phyloP scores from a whole-genome alignment of 176 grass and related monocot genomes.

The Musa troglodytarum region DNA sequence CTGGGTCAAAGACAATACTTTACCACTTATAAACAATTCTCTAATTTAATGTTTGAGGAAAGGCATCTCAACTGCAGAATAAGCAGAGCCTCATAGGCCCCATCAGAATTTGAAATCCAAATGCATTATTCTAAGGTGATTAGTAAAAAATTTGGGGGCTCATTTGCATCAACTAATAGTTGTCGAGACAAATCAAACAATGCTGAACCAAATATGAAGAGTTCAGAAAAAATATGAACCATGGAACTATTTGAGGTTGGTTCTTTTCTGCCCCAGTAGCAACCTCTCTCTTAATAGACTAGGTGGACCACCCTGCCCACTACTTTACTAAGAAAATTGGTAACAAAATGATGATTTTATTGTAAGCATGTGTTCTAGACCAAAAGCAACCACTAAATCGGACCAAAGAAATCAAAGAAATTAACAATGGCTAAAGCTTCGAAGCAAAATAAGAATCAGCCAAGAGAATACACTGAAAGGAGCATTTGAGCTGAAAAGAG shows the following conservation, averaged over 20 bases:
- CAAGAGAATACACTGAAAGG: no score
- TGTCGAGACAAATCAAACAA: not conserved
- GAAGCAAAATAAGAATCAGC: no score
- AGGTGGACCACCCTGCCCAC: not conserved
- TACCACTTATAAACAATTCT: not conserved
- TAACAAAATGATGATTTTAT: not conserved
- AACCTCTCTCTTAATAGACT: no score
- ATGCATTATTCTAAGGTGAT: not conserved
- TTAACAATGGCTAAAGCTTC: no score
- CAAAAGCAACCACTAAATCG: no score
- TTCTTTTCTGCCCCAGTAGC: not conserved
- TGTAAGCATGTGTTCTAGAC: not conserved
- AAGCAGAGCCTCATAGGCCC: not conserved
- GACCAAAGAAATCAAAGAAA: no score
- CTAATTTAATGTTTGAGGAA: no score
- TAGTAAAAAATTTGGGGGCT: not conserved
- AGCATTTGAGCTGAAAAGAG: no score
- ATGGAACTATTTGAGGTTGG: not conserved
- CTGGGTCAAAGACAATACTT: not conserved
- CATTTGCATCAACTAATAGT: not conserved
- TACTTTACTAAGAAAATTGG: not conserved
- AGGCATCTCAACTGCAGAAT: not conserved
- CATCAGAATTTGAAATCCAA: not conserved
- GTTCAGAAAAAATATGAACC: not conserved
- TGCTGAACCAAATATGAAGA: not conserved